Evolutionary conservation across 2,329 filamentous ascomycete genomes (phyloP), one percentile per base, ranked within the genome.

Genomic region (Hypoxylon sp.): DNA sequence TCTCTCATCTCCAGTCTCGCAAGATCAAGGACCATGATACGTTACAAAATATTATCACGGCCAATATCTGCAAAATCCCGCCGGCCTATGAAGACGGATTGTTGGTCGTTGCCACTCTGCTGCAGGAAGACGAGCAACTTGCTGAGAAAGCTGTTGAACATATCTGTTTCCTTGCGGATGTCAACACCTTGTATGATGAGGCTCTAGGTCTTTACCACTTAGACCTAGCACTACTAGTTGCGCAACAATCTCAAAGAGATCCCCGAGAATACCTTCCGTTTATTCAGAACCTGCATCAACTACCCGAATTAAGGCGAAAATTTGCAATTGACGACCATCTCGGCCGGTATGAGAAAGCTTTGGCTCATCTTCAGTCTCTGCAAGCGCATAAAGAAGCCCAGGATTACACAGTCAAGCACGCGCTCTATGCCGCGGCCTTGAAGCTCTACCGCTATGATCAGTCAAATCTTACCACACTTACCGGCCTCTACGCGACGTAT

Each of bases 231-330:
- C 85, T 99, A 10, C 85, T 98, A 5, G 93, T 99, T 11, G 96
- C 96, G 0, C 96, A 99, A 77, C 94, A 98, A 77, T 96, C 94
- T 0, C 96, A 99, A 80, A 93, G 95, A 77, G 96, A 99, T 74
- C 96, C 96, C 1, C 86, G 94, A 73, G 96, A 99, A 79, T 99
- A 99, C 74, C 87, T 98, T 6, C 96, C 96, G 3, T 98, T 98
- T 77, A 89, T 99, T 55, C 94, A 97, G 76, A 90, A 90, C 37
- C 86, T 99, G 2, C 93, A 98, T 78, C 86, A 90, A 67, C 86
- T 97, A 73, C 82, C 91, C 0, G 85, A 88, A 10, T 80, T 92
- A 10, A 89, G 94, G 19, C 90, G 93, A 47, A 87, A 90, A 57
- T 97, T 94, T 73, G 89, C 90, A 46, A 97, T 99, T 57, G 96